Percentiles rank a stretch among this genome's conserved stretches.
Evolutionary conservation across 768 basidiomycete genomes (phyloP).

Genomic region (Aureoboletus auriporus): DNA sequence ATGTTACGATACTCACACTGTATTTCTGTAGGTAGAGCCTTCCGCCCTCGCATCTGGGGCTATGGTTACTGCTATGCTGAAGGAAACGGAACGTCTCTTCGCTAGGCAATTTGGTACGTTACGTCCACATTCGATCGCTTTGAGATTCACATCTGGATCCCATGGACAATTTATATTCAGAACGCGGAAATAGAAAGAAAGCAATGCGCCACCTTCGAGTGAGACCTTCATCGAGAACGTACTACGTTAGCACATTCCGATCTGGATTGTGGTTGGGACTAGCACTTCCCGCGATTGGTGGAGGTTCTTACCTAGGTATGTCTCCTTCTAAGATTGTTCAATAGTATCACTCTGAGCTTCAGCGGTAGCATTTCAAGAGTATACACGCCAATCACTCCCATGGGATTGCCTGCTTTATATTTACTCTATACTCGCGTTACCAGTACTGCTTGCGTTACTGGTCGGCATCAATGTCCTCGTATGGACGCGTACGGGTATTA

Average conservation of each 20-base stretch:
- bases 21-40: constrained; percentile 52
- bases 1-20: neutral
- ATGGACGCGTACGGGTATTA: constrained; percentile 76
- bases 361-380: constrained; percentile 48
- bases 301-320: constrained; percentile 60
- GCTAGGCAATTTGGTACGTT: constrained; percentile 70
- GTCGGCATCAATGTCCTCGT: constrained; percentile 79
- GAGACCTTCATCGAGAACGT: constrained; percentile 45
- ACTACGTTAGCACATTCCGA: constrained; percentile 70
- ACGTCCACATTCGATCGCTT: neutral
- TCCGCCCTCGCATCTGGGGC: constrained; percentile 64
- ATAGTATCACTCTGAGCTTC: neutral
- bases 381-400: constrained; percentile 52
- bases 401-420: constrained; percentile 76
- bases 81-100: constrained; percentile 73
- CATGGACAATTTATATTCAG: constrained; percentile 30
- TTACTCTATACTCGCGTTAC: constrained; percentile 72
- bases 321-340: neutral
- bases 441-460: constrained; percentile 68
- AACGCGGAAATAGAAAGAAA: constrained; percentile 73
- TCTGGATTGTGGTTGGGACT: constrained; percentile 72
- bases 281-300: constrained; percentile 61
- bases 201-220: constrained; percentile 67
- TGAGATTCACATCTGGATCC: neutral
- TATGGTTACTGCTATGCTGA: constrained; percentile 61